Conservation (phyloP, 441 rosid genomes). For the Croton setiger region DNA sequence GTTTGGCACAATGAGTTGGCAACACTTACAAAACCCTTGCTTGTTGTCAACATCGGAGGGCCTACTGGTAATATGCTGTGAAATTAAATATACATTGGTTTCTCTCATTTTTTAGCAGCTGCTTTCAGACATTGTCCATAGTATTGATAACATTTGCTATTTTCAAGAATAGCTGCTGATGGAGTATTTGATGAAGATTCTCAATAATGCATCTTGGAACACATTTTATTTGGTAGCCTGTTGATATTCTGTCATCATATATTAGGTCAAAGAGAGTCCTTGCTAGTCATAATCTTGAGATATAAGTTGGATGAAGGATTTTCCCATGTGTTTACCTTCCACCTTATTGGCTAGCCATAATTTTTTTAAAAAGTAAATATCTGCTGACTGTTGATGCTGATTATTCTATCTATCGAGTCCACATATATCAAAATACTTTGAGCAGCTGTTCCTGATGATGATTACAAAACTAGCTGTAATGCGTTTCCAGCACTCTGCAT, state of each 20-base stretch:
- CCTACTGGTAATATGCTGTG: slow-evolving; percentile 56
- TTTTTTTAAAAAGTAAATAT: not conserved
- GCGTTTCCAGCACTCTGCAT: not conserved
- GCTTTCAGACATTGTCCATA: not conserved
- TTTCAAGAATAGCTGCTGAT: not conserved
- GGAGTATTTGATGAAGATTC: not conserved
- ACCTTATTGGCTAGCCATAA: not conserved
- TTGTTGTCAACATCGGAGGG: slow-evolving; percentile 86
- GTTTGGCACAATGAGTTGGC: slow-evolving; percentile 80
- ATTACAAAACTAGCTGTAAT: too few relatives aligned
- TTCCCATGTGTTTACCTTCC: not conserved
- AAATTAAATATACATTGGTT: not conserved
- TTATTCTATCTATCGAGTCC: not conserved
- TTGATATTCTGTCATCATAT: not conserved
- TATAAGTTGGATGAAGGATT: not conserved
- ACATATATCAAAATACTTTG: not conserved
- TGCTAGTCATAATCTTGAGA: not conserved
- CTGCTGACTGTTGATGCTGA: not conserved
- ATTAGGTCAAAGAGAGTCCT: not conserved
- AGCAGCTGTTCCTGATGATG: too few relatives aligned
- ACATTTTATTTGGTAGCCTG: not conserved
- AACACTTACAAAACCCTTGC: slow-evolving; percentile 67
- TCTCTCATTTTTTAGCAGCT: not conserved
- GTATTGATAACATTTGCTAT: not conserved
- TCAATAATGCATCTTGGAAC: not conserved